These are phyloP conservation scores for Leptodontidium sp. DNA, from an alignment of 2,329 filamentous ascomycete genomes.

Conservation along the genomic window DNA sequence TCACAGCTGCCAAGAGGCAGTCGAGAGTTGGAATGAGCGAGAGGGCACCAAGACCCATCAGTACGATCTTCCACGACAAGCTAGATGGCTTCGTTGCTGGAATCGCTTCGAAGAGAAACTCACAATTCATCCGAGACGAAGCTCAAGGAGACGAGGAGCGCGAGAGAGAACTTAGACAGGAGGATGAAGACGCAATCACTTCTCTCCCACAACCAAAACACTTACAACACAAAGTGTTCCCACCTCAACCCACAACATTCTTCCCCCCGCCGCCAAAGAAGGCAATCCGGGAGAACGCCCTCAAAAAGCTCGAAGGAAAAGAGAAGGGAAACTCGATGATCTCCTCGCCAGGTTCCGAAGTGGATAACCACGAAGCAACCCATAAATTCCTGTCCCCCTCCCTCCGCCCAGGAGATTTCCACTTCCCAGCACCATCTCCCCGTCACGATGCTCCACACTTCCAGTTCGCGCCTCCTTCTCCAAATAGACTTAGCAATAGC, in stretches of 20 bases:
- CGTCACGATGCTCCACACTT: conserved; percentile 63
- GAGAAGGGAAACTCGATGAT: conserved; percentile 39
- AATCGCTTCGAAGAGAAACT: conserved; percentile 87
- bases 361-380: conserved; percentile 52
- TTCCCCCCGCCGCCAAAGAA: conserved; percentile 45
- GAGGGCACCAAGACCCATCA: conserved; percentile 70
- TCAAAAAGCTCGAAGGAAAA: conserved; percentile 59
- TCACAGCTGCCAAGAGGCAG: conserved; percentile 74
- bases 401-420: conserved; percentile 53
- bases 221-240: conserved; percentile 60
- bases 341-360: conserved; percentile 16
- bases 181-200: conserved; percentile 86
- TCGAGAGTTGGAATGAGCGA: conserved; percentile 44
- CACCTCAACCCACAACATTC: conserved; percentile 40
- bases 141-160: conserved; percentile 80
- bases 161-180: conserved; percentile 79
- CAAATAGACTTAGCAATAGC: conserved; percentile 45
- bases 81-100: conserved; percentile 88
- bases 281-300: conserved; percentile 50
- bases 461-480: conserved; percentile 63
- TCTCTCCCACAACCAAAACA: conserved; percentile 77
- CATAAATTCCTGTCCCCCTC: conserved; percentile 42
- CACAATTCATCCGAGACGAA: conserved; percentile 81
- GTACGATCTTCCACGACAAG: conserved; percentile 82
- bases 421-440: conserved; percentile 61